Base-by-base conservation (phyloP, 208 protist genomes). In the Trypanosoma scelopori region DNA sequence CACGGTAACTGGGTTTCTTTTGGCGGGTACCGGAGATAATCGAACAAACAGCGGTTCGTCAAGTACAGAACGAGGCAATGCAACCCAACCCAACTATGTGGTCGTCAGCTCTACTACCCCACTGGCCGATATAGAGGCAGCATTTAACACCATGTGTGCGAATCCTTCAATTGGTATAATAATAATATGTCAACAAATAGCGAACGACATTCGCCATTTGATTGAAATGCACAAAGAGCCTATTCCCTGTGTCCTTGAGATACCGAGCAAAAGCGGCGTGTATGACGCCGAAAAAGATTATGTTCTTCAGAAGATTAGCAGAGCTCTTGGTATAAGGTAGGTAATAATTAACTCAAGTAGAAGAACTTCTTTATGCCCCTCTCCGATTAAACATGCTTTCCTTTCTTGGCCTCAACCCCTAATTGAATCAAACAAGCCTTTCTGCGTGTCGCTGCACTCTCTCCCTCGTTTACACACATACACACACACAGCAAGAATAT, bases 281-380 rank as follows among this genome's bases (percentile, higher is more conserved):
- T 99, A 99, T 66, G 97, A 98, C 66, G 82, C 89, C 48, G 84
- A 88, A n/a, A 98, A 98, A 69, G 97, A 99, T 65, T 93, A 84
- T 51, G 86, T 98, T 51, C 81, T 99, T 48, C 73, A 87, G 18
- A 97, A 96, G 69, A 87, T 98, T 15, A 89, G 79, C 43, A 81
- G 80, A 57, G 66, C 82, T 16, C 63, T 94, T 37, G 82, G 91
- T 57, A 81, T 91, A 45, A 74, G 82, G n/a, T 85, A 74, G 35
- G 16, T 85, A 74, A n/a, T 58, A 55, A 48, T 15, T 20, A 35
- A 23, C 4, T 62, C 42, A 35, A 52, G 15, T 27, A 46, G 12
- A 18, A 13, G 15, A 43, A 12, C 25, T 27, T n/a, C 28, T 63
- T 35, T 43, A 55, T 64, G 7, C 12, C 22, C 1, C 32, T 18